Conservation (phyloP, 1,284 basidiomycete genomes). For the Microbotryum silenes-acaulis region DNA sequence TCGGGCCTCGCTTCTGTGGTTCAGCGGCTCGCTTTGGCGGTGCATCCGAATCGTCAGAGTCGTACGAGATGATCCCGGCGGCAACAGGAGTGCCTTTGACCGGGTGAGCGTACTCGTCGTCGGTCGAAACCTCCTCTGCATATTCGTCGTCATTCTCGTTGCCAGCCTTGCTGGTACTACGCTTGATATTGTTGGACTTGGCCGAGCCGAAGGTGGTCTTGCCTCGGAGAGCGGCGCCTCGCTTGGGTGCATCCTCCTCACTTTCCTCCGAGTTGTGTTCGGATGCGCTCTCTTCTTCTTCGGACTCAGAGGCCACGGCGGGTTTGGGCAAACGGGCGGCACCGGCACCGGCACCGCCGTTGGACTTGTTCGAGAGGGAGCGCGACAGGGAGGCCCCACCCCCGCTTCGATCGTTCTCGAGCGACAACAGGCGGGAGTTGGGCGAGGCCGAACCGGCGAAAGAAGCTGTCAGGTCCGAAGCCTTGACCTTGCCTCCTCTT, state of each 20-base stretch:
- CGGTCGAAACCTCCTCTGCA: not conserved
- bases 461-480: conserved; percentile 8
- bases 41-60: not conserved
- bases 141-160: not conserved
- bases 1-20: not conserved
- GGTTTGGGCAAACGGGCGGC: not conserved
- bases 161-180: not conserved
- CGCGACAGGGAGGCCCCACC: not conserved
- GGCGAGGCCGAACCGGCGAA: conserved; percentile 7
- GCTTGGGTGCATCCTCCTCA: not conserved
- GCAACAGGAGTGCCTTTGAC: not conserved
- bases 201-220: not conserved
- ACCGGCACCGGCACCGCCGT: not conserved
- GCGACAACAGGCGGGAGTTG: conserved; percentile 22
- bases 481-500: conserved; percentile 10
- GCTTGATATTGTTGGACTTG: too few relatives aligned
- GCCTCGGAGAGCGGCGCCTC: not conserved
- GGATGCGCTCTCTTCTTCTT: not conserved
- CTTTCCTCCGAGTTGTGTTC: not conserved
- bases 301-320: not conserved
- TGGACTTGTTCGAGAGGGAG: not conserved
- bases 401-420: conserved; percentile 2
- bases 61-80: too few relatives aligned
- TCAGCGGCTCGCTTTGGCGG: not conserved
- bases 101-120: conserved; percentile 1